phyloP scores from a whole-genome alignment of 1,139 yeast genomes.

The Zygosaccharomyces pseudobailii region DNA sequence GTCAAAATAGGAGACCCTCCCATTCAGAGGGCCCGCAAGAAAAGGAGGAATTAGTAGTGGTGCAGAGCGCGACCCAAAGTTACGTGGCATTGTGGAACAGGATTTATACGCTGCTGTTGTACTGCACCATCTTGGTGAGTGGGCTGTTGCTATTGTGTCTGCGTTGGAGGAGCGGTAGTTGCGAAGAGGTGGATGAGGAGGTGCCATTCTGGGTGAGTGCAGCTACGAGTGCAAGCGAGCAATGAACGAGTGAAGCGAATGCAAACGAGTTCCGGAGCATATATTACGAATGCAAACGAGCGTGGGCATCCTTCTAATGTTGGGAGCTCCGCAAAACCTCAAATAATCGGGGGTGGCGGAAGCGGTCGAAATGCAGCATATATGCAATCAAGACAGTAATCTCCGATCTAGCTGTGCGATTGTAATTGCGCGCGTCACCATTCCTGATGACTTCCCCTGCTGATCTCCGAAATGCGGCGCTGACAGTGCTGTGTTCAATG shows the following conservation, averaged over 20 bases:
- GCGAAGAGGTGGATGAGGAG: slow-evolving; percentile 5
- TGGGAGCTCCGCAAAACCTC: too few relatives aligned
- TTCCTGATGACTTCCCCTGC: too few relatives aligned
- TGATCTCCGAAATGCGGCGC: too few relatives aligned
- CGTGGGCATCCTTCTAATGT: not conserved
- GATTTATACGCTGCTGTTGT: slow-evolving; percentile 8
- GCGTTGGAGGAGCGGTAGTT: slow-evolving; percentile 8
- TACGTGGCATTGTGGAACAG: slow-evolving; percentile 6
- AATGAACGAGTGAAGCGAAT: not conserved
- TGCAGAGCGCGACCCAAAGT: slow-evolving; percentile 7
- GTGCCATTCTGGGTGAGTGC: slow-evolving; percentile 11
- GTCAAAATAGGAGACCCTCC: not conserved
- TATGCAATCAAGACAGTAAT: too few relatives aligned
- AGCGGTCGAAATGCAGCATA: too few relatives aligned
- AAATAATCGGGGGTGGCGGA: too few relatives aligned
- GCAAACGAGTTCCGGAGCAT: not conserved
- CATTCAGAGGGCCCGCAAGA: not conserved
- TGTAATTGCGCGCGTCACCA: too few relatives aligned
- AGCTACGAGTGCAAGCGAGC: not conserved
- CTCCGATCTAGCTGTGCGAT: too few relatives aligned
- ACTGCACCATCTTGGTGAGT: slow-evolving; percentile 13
- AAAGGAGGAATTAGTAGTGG: slow-evolving; percentile 7
- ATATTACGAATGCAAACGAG: not conserved
- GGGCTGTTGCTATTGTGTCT: slow-evolving; percentile 12
- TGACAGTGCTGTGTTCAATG: too few relatives aligned